These are phyloP conservation scores for Suhomyces sp. DNA, from an alignment of 805 yeast species.

Conservation along the genomic window DNA sequence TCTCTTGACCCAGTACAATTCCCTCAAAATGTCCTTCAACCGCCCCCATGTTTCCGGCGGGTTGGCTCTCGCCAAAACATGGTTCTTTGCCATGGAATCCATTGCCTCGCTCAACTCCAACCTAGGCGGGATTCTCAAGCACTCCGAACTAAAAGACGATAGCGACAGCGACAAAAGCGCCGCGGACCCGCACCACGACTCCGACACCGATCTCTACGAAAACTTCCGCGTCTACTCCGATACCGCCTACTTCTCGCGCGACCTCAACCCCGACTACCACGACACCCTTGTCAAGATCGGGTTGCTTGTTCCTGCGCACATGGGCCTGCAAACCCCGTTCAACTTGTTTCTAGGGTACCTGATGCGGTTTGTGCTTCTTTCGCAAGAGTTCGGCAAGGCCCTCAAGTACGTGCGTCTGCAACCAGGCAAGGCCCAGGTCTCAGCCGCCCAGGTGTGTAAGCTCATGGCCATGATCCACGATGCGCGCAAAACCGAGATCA, in stretches of 20 bases:
- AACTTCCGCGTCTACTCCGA: constrained; percentile 20
- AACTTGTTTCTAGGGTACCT: constrained; percentile 35
- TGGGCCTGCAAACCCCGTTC: constrained; percentile 15
- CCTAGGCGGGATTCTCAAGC: constrained; percentile 13
- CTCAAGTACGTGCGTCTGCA: constrained; percentile 22
- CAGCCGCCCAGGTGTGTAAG: constrained; percentile 14
- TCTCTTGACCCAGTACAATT: constrained; percentile 18
- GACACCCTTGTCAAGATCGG: constrained; percentile 29
- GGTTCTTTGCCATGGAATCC: constrained; percentile 27
- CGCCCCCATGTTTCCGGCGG: constrained; percentile 15
- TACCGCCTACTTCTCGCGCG: constrained; percentile 29
- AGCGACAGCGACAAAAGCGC: neutral
- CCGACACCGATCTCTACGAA: neutral
- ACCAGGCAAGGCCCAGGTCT: constrained; percentile 4
- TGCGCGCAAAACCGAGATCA: constrained; percentile 22
- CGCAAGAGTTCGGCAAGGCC: constrained; percentile 23
- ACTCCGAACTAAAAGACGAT: neutral
- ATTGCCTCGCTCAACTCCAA: constrained; percentile 17
- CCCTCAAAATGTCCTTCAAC: constrained; percentile 4
- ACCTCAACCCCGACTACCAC: constrained; percentile 27
- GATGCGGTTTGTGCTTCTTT: constrained; percentile 21
- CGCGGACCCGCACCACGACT: neutral
- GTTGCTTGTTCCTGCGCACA: constrained; percentile 15
- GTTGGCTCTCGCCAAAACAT: constrained; percentile 23
- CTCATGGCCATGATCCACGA: constrained; percentile 11